Conservation (phyloP, 352 stramenopile genomes). For the Blastocystis sp. region DNA sequence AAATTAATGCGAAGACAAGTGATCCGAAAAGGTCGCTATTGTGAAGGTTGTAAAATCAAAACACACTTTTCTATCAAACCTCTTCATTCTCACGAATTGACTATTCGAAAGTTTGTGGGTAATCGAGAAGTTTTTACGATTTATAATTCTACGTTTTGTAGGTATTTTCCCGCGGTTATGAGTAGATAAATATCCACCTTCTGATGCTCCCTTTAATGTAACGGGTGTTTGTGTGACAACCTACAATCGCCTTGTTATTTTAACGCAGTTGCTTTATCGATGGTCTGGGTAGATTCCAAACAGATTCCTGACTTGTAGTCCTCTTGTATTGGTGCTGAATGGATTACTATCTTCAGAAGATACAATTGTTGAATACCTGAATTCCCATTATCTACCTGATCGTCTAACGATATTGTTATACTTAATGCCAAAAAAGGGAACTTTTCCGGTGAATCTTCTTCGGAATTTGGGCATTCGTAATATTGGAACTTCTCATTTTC, state of each 20-base stretch:
- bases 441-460: conserved; percentile 55
- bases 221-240: conserved; percentile 32
- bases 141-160: not conserved
- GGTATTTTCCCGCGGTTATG: not conserved
- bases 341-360: not conserved
- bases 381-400: not conserved
- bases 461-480: conserved; percentile 45
- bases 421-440: not conserved
- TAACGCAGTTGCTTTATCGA: conserved; percentile 8
- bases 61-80: not conserved
- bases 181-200: not conserved
- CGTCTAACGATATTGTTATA: conserved; percentile 15
- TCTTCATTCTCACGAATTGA: not conserved
- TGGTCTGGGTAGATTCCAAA: not conserved
- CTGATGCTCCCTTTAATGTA: not conserved
- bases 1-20: not conserved
- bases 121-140: conserved; percentile 3
- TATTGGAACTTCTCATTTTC: conserved; percentile 30
- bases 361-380: not conserved
- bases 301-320: not conserved
- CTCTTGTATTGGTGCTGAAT: conserved; percentile 47
- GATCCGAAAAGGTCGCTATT: not conserved
- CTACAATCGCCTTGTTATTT: not conserved
- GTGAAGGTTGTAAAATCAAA: not conserved
- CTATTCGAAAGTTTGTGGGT: conserved; percentile 16